phyloP scores from a whole-genome alignment of 2,329 filamentous ascomycete species.

The Rhynchosporium secalis region DNA sequence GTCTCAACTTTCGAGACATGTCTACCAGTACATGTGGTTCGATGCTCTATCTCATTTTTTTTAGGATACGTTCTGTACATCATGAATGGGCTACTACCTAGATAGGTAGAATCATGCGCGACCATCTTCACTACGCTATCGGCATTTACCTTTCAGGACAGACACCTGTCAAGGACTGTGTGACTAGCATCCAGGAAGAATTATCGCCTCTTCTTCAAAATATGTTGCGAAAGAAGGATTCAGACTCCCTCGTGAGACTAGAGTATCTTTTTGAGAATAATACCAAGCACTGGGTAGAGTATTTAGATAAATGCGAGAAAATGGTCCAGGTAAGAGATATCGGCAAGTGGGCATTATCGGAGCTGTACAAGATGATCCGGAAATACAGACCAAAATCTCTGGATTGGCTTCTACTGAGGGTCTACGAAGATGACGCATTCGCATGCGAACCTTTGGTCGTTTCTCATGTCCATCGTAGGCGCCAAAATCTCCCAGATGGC shows the following conservation, averaged over 20 bases:
- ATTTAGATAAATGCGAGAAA: constrained; percentile 16
- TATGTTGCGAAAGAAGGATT: constrained; percentile 14
- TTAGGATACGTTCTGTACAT: constrained; percentile 13
- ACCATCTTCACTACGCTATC: neutral
- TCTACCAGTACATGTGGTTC: neutral
- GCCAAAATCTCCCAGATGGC: constrained; percentile 17
- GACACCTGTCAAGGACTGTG: constrained; percentile 11
- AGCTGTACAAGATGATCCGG: constrained; percentile 8
- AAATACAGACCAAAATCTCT: constrained; percentile 2
- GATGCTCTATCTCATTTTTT: constrained; percentile 5
- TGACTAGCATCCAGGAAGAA: constrained; percentile 11
- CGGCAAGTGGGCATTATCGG: neutral
- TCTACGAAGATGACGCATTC: neutral
- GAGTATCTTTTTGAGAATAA: constrained; percentile 11
- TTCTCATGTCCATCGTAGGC: constrained; percentile 6
- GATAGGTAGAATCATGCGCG: constrained; percentile 12
- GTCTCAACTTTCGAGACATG: constrained; percentile 1
- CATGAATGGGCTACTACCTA: constrained; percentile 17
- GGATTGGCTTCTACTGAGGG: constrained; percentile 5
- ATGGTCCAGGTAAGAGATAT: constrained; percentile 4
- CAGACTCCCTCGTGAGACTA: neutral
- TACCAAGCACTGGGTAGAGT: constrained; percentile 18
- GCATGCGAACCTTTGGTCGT: neutral
- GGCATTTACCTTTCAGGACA: constrained; percentile 7
- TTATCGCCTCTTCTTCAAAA: constrained; percentile 14